These are phyloP conservation scores for Pelargonium cotyledonis DNA, from an alignment of 441 rosid species.

Conservation along the genomic window DNA sequence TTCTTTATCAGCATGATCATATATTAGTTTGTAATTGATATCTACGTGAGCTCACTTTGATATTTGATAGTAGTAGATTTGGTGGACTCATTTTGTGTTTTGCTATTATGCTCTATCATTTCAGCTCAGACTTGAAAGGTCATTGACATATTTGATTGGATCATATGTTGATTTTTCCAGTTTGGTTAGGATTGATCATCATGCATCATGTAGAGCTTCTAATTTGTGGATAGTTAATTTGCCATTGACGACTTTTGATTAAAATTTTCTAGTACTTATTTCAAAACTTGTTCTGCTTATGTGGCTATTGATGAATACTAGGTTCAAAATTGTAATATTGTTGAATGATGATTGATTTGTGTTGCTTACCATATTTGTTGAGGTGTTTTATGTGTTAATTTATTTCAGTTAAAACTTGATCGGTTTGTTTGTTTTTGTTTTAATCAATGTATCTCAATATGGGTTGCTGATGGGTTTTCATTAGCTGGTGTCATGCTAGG, in stretches of 20 bases:
- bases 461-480: too few relatives aligned
- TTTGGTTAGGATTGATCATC: neutral
- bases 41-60: neutral
- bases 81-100: neutral
- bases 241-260: neutral
- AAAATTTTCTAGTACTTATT: neutral
- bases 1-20: too few relatives aligned
- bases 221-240: too few relatives aligned
- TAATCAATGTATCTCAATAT: too few relatives aligned
- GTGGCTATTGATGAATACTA: neutral
- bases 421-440: too few relatives aligned
- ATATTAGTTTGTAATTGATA: neutral
- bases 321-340: neutral
- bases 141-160: neutral
- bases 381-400: too few relatives aligned
- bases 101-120: constrained; percentile 7
- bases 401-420: too few relatives aligned
- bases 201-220: too few relatives aligned
- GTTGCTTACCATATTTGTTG: too few relatives aligned
- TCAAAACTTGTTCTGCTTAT: neutral
- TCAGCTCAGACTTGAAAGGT: constrained; percentile 39
- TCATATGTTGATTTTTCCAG: neutral
- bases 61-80: neutral
- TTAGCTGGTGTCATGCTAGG: too few relatives aligned
- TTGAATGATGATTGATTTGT: neutral